Evolutionary conservation across 2,329 filamentous ascomycete genomes (phyloP), one percentile per base, ranked within the genome.

Genomic region (Fusarium tanahbumbuense): DNA sequence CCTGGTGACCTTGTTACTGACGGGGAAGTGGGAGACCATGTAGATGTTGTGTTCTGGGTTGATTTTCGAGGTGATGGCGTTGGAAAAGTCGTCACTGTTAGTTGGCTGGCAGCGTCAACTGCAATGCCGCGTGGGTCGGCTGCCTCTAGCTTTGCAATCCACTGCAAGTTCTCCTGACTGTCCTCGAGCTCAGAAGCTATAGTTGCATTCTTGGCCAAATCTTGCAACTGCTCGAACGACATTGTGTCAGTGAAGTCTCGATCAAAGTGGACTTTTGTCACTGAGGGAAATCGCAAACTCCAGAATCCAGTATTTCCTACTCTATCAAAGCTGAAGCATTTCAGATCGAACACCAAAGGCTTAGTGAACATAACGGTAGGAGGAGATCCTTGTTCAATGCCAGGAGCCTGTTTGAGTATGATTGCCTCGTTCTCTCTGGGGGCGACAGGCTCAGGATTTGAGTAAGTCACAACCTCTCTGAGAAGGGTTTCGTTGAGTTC

Each of bases 251-350:
- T 82, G 76, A 88, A 92, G 4, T 87, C 87, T 25, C 93, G 86
- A 76, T 97, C 93, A 64, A 86, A 87, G 73, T 97, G 93, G 12
- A 97, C 84, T 75, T 95, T 97, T 60, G 88, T 85, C 6, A 95
- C 88, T 4, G 87, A 84, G 2, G 94, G 92, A 74, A 97, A 97
- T 2, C 94, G 87, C 55, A 93, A 87, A 63, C 90, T 90, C 83
- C 89, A 93, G 74, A 92, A 94, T 2, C 85, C 84, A 16, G 88
- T 89, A 73, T 91, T 90, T 6, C 88, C 86, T 5, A 87, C 85
- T 74, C 91, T 92, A 64, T 93, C 91, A 71, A 94, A 97, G 1
- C 91, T 90, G 67, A 93, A 92, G 56, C 93, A 94, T 25, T 92
- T 85, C 63, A 97, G 83, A 72, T 97, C 94, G 59, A 94, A 92